Conservation (phyloP, 108 stramenopile genomes). For the Nitzschia inconspicua region DNA sequence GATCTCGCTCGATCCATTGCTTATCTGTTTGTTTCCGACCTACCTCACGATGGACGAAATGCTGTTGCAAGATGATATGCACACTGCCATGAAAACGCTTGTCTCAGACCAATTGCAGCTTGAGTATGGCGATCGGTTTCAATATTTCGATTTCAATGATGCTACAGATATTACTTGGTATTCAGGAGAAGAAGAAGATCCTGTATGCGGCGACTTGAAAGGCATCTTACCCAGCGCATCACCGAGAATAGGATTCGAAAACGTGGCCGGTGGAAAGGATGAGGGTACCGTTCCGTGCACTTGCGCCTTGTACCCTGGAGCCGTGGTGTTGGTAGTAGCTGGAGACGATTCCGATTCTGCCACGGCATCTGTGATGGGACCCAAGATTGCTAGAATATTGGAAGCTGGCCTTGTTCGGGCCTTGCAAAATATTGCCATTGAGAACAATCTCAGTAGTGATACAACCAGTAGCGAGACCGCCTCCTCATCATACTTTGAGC, state of each 20-base stretch:
- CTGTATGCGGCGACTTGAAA: background rate
- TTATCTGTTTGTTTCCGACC: conserved; percentile 2
- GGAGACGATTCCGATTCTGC: background rate
- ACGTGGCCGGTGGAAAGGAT: background rate
- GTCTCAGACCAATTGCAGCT: background rate
- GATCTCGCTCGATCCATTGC: background rate
- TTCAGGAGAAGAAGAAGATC: background rate
- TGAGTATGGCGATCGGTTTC: background rate
- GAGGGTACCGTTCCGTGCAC: background rate
- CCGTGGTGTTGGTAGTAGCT: background rate
- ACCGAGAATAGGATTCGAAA: background rate
- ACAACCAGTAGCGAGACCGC: too few relatives aligned
- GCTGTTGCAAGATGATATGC: background rate
- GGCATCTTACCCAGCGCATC: background rate
- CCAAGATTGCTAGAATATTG: background rate
- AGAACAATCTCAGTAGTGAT: too few relatives aligned
- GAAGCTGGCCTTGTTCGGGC: background rate
- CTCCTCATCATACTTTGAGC: too few relatives aligned
- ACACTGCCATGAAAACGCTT: background rate
- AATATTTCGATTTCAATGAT: conserved; percentile 5
- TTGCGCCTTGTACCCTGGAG: conserved; percentile 2
- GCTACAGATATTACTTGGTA: conserved; percentile 8
- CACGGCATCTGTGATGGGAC: background rate
- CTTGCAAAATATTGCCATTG: background rate
- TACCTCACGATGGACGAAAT: background rate